Percentiles rank a stretch among this genome's conserved stretches.
These are phyloP conservation scores for Pseudocohnilembus persalinus DNA, from an alignment of 169 alveolate genomes.

Conservation along the genomic window DNA sequence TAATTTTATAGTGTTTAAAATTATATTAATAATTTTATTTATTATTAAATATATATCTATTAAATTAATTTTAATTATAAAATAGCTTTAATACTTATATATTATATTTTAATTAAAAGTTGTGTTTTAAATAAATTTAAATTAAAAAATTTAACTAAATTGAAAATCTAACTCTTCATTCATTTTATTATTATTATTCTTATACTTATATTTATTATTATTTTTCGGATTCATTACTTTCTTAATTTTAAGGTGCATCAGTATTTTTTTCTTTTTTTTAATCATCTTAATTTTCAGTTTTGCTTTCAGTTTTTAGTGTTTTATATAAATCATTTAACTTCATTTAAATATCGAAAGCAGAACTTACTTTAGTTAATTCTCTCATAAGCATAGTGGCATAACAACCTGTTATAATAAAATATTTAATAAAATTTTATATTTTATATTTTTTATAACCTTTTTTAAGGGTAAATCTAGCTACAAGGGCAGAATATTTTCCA, in stretches of 20 bases:
- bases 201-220: no score
- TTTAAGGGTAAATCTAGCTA: conserved; percentile 40
- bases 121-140: no score
- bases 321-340: background rate
- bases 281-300: no score
- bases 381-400: conserved; percentile 88
- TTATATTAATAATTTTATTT: no score
- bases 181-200: background rate
- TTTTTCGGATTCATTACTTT: background rate
- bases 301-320: no score
- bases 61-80: no score
- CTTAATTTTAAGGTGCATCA: no score
- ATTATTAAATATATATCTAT: background rate
- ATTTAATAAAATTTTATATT: conserved; percentile 46
- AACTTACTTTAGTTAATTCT: conserved; percentile 56
- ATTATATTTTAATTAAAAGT: no score
- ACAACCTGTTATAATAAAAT: conserved; percentile 23
- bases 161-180: background rate
- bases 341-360: background rate
- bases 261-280: background rate
- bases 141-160: no score
- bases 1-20: no score
- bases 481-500: conserved; percentile 29
- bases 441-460: conserved; percentile 29
- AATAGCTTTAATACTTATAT: background rate